Conservation (phyloP, 2,329 filamentous ascomycete species). For the Lachnellula arida region DNA sequence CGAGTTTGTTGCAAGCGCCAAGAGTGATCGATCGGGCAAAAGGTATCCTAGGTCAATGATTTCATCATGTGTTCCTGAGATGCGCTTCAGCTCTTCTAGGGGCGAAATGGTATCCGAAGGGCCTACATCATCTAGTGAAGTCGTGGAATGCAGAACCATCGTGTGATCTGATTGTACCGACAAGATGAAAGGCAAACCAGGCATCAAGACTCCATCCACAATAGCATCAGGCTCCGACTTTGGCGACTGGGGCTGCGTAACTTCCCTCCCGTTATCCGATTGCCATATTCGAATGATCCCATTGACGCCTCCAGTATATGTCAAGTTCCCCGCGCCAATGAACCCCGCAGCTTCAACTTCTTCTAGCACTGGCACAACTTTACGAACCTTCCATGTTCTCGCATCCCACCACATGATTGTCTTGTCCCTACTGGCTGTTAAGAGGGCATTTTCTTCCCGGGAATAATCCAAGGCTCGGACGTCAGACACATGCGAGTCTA, state of each 20-base stretch:
- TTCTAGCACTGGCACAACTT: conserved; percentile 80
- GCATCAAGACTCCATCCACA: conserved; percentile 63
- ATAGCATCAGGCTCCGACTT: conserved; percentile 63
- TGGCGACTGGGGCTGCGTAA: conserved; percentile 66
- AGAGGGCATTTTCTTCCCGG: conserved; percentile 63
- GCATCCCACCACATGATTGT: conserved; percentile 91
- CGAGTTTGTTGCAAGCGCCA: conserved; percentile 91
- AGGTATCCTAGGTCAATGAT: conserved; percentile 92
- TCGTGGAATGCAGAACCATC: conserved; percentile 65
- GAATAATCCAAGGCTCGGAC: conserved; percentile 86
- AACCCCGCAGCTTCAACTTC: conserved; percentile 82
- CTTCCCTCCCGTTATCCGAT: conserved; percentile 68
- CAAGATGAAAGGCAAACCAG: conserved; percentile 64
- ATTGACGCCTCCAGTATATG: conserved; percentile 81
- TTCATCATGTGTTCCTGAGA: conserved; percentile 95
- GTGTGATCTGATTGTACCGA: conserved; percentile 89
- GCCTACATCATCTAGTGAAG: conserved; percentile 35
- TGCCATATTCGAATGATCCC: conserved; percentile 83
- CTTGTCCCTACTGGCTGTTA: conserved; percentile 88
- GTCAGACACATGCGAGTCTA: conserved; percentile 93
- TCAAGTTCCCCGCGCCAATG: conserved; percentile 61
- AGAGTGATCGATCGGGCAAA: conserved; percentile 70
- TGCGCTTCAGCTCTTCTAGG: conserved; percentile 57
- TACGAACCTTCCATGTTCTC: conserved; percentile 74
- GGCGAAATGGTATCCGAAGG: conserved; percentile 33